Percentiles rank a stretch among this genome's conserved stretches.
Conservation (phyloP, 257 asterid species). For the Przewalskia tangutica region DNA sequence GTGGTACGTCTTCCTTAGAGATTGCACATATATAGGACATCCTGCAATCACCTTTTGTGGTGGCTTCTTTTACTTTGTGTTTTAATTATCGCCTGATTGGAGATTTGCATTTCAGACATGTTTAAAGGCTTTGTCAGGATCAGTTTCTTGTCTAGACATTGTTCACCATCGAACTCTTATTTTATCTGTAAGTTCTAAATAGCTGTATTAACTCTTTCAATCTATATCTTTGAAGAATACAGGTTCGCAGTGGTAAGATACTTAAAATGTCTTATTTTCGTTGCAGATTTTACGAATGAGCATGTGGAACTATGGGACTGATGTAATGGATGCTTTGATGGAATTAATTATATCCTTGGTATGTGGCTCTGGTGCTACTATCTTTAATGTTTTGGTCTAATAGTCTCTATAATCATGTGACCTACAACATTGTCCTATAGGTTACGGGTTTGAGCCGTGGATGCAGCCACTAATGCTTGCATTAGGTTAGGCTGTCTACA, state of each 20-base stretch:
- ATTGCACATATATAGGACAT: not conserved
- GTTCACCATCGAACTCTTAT: slow-evolving; percentile 62
- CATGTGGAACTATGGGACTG: slow-evolving; percentile 73
- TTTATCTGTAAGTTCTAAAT: slow-evolving; percentile 47
- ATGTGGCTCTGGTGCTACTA: slow-evolving; percentile 12
- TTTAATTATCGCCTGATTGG: not conserved
- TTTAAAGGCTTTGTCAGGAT: slow-evolving; percentile 64
- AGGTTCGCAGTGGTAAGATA: not conserved
- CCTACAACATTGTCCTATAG: too few relatives aligned
- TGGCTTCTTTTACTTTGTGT: slow-evolving; percentile 1
- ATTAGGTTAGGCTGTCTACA: too few relatives aligned
- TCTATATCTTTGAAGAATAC: not conserved
- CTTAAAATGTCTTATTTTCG: not conserved
- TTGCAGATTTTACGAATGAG: slow-evolving; percentile 66
- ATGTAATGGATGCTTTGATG: slow-evolving; percentile 75
- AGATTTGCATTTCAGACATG: slow-evolving; percentile 4
- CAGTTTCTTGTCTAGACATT: slow-evolving; percentile 57
- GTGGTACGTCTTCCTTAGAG: slow-evolving; percentile 46
- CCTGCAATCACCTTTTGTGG: not conserved
- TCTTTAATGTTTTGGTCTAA: slow-evolving; percentile 2
- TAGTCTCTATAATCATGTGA: not conserved
- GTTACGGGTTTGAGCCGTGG: too few relatives aligned
- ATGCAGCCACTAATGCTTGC: too few relatives aligned
- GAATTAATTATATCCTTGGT: slow-evolving; percentile 68
- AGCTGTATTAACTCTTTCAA: not conserved